Percentiles rank a stretch among this genome's conserved stretches.
These are phyloP conservation scores for Paramyrothecium roridum DNA, from an alignment of 2,329 filamentous ascomycete species.

Conservation along the genomic window DNA sequence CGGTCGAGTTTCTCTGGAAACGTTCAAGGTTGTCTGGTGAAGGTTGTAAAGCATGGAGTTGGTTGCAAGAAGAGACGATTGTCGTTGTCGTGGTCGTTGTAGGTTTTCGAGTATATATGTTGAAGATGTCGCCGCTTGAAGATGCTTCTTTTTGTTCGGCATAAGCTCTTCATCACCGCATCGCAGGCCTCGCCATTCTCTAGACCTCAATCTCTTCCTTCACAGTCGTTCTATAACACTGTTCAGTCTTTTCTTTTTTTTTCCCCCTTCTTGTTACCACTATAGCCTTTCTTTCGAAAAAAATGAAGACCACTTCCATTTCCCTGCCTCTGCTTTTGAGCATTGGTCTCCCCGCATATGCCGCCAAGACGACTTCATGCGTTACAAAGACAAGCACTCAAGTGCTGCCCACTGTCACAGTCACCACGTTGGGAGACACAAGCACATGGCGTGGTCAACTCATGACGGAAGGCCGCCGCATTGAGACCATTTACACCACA, in stretches of 20 bases:
- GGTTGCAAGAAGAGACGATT: too few relatives aligned
- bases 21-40: not conserved
- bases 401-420: not conserved
- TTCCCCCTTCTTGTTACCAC: not conserved
- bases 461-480: conserved; percentile 1
- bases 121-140: not conserved
- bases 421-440: not conserved
- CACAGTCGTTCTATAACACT: not conserved
- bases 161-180: not conserved
- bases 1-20: not conserved
- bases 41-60: not conserved
- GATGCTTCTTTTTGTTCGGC: not conserved
- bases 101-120: not conserved
- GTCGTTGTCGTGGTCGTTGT: not conserved
- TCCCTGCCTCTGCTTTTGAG: not conserved
- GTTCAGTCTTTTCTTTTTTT: not conserved
- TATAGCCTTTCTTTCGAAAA: not conserved
- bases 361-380: not conserved
- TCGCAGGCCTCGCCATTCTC: not conserved
- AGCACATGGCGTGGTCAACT: not conserved
- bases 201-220: not conserved
- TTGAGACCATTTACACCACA: not conserved
- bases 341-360: not conserved
- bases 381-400: not conserved
- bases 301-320: not conserved